phyloP scores from a whole-genome alignment of 495 filamentous ascomycete species.

The Podospora didyma region DNA sequence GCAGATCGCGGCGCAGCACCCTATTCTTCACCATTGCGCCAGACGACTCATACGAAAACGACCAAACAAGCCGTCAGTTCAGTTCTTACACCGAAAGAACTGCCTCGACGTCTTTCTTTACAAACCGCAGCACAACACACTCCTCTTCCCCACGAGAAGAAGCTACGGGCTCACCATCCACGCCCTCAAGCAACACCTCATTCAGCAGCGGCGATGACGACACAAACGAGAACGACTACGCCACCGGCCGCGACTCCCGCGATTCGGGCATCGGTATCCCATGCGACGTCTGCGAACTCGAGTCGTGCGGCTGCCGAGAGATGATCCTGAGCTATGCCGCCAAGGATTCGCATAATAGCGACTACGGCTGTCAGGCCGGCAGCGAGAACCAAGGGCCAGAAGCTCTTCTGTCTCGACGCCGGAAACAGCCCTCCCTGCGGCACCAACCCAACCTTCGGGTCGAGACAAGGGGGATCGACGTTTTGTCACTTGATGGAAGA shows the following conservation, averaged over 20 bases:
- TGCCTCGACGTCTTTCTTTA: background rate
- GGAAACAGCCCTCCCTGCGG: background rate
- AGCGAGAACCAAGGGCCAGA: background rate
- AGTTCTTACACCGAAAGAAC: too few relatives aligned
- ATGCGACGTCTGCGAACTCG: slow-evolving; percentile 12
- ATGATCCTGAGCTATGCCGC: background rate
- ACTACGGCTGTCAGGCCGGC: background rate
- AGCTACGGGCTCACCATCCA: background rate
- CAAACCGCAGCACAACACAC: background rate
- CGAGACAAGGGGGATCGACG: slow-evolving; percentile 6
- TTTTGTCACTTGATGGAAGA: background rate
- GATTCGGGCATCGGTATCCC: slow-evolving; percentile 23
- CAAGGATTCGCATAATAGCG: background rate
- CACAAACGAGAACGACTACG: background rate
- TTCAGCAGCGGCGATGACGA: background rate
- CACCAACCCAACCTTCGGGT: slow-evolving; percentile 14
- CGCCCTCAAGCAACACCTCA: background rate
- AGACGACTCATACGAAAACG: too few relatives aligned
- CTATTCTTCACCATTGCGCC: background rate
- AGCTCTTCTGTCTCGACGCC: background rate
- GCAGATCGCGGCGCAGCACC: slow-evolving; percentile 9
- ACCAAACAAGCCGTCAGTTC: too few relatives aligned
- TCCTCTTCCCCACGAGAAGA: background rate
- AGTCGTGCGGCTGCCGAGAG: slow-evolving; percentile 12
- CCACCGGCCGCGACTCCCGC: slow-evolving; percentile 12